Evolutionary conservation across 768 basidiomycete genomes (phyloP), one percentile per base, ranked within the genome.

Genomic region (Suillus variegatus): DNA sequence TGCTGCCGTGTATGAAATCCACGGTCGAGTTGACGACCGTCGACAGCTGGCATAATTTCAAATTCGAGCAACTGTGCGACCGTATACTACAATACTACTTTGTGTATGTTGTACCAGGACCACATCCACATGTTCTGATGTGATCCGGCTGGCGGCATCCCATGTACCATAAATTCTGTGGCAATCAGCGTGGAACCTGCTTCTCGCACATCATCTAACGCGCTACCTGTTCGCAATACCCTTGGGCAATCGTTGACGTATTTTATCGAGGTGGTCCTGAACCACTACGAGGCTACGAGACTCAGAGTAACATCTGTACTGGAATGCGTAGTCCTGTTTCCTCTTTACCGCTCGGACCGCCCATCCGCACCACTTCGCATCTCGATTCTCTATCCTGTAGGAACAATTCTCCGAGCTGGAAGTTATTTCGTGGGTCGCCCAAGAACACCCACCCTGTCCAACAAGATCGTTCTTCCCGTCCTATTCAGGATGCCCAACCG

Each of bases 41-140:
- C 32, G 32, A 57, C 56, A 22, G 56, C 36, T 57, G 36, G 56
- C 56, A 57, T 22, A 40, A 40, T 57, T 56, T 57, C 56, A 38
- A 57, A 57, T 38, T 38, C n/a, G 14, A 57, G 22, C 56, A 22
- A 38, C 35, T 40, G 56, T 36, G 35, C 55, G 20, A 56, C 55
- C 55, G 12, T 56, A 38, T 36, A 38, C 13, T 36, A 56, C 35
- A 36, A 56, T 54, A 54, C 18, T n/a, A 56, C 20, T 36, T n/a
- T 56, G 13, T 56, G 35, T 56, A n/a, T 13, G 35, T 38, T 38
- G n/a, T 57, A 40, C 56, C 22, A 16, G 56, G 56, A 13, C 35
- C 20, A 57, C 22, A 16, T 22, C n/a, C 36, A 56, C 13, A 18
- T 56, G 20, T 55, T 35, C 12, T n/a, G 35, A 57, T 57, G 14